A percentile compares a stretch with the other conserved stretches of the same genome.
Conservation (phyloP, 495 filamentous ascomycete species). For the Podospora bellae-mahoneyi region DNA sequence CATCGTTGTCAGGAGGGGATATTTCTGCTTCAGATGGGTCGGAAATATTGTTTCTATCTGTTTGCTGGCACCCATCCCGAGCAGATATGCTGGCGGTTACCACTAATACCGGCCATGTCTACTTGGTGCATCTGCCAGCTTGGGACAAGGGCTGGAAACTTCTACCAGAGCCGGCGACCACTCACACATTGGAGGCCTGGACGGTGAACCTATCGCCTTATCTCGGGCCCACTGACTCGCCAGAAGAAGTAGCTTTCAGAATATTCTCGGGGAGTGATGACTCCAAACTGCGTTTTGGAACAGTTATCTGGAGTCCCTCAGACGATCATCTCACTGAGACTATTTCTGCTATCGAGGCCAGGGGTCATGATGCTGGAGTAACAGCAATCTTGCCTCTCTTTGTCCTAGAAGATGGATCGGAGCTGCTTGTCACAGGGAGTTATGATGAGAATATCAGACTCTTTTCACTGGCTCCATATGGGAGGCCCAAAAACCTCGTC, state of each 20-base stretch:
- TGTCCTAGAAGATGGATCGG: constrained; percentile 37
- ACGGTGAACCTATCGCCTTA: constrained; percentile 52
- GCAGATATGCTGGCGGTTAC: constrained; percentile 57
- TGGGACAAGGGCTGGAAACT: constrained; percentile 28
- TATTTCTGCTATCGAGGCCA: constrained; percentile 38
- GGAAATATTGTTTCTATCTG: constrained; percentile 62
- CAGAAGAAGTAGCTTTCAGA: constrained; percentile 17
- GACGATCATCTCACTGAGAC: constrained; percentile 37
- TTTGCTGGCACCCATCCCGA: constrained; percentile 63
- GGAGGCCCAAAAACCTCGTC: constrained; percentile 47
- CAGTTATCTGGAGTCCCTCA: constrained; percentile 25
- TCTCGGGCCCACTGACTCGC: neutral
- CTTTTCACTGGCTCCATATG: constrained; percentile 47
- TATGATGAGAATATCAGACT: constrained; percentile 86
- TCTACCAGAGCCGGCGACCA: constrained; percentile 32
- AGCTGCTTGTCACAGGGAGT: constrained; percentile 75
- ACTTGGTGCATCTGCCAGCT: constrained; percentile 43
- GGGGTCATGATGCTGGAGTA: constrained; percentile 74
- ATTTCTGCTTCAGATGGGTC: constrained; percentile 40
- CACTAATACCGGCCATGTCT: constrained; percentile 61
- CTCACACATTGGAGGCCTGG: constrained; percentile 63
- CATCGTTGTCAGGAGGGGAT: constrained; percentile 19
- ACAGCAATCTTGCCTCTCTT: constrained; percentile 76
- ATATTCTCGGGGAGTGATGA: constrained; percentile 73
- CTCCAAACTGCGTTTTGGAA: constrained; percentile 40